Base-by-base conservation (phyloP, 768 basidiomycete species). In the Coprinellus aureogranulatus region DNA sequence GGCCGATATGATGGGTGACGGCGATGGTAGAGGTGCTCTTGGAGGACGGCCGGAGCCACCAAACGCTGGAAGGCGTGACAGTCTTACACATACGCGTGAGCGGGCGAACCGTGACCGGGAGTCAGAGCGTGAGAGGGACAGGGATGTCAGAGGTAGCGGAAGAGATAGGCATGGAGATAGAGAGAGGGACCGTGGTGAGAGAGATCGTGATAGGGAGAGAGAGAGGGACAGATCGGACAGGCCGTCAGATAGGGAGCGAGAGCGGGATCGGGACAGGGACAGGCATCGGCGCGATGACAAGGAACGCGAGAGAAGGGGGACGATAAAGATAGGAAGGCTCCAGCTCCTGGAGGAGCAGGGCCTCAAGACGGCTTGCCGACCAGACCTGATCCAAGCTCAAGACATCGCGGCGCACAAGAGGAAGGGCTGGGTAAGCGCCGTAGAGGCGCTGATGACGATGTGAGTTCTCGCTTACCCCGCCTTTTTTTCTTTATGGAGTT, bases 381-480 rank as follows among this genome's bases (percentile, higher is more conserved):
- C 59, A 79, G 88, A 54, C 83, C 86, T 39, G 89, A 88, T 54
- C 69, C 76, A 20, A 34, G 34, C 34, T 69, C 79, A 22, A 77
- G 87, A 58, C 82, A 86, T 65, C 79, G 88, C 4, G 74, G 71
- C 52, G 62, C 64, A 55, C 25, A 72, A 72, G 89, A 92, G 50
- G 90, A 92, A 46, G 77, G 74, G 3, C 78, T 90, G 25, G 88
- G 89, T 28, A 92, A 92, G 71, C 80, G 90, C 67, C 77, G 88
- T 59, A 76, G 90, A 54, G 74, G 79, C 22, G 65, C 77, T 0
- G 90, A 92, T 30, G 90, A 92, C 54, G 90, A 92, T 64, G 90
- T 91, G 66, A 67, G 86, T 74, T 5, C 26, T 44, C 34, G 34
- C 14, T 34, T 34, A n/a, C 34, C 34, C 47, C 53, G 39, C 22